These are phyloP conservation scores for Globisporangium viniferum DNA, from an alignment of 352 stramenopile species.

Conservation along the genomic window DNA sequence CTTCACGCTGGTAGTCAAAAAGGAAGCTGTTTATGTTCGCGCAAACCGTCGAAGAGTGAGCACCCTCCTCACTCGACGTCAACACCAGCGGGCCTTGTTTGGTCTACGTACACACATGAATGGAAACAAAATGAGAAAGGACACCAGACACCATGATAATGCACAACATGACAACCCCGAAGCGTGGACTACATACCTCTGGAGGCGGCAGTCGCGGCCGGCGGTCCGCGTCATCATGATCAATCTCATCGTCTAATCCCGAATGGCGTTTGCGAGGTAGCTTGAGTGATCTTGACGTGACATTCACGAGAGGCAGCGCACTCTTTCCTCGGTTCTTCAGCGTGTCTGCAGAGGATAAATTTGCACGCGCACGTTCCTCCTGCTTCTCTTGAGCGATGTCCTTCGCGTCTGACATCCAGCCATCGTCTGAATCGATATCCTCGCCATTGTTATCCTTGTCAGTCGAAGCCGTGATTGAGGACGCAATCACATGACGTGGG, in stretches of 20 bases:
- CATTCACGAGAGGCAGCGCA: conserved; percentile 4
- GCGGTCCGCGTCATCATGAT: conserved; percentile 21
- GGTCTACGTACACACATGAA: conserved; percentile 14
- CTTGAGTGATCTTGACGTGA: conserved; percentile 5
- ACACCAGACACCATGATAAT: not conserved
- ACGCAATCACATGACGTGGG: conserved; percentile 43
- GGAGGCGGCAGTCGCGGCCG: conserved; percentile 56
- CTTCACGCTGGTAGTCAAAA: conserved; percentile 73
- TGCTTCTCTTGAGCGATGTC: conserved; percentile 20
- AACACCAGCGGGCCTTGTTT: conserved; percentile 42
- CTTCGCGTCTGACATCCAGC: conserved; percentile 64
- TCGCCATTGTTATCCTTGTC: not conserved
- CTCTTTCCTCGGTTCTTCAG: not conserved
- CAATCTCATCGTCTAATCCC: conserved; percentile 22
- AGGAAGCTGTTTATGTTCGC: conserved; percentile 72
- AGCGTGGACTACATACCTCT: conserved; percentile 22
- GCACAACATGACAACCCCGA: not conserved
- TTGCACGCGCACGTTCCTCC: conserved; percentile 1
- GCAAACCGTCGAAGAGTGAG: conserved; percentile 34
- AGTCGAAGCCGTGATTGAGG: conserved; percentile 16
- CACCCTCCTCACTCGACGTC: conserved; percentile 12
- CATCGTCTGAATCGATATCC: conserved; percentile 34
- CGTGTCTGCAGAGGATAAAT: not conserved
- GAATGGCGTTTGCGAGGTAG: not conserved
- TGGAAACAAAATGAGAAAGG: not conserved